A percentile compares a stretch with the other conserved stretches of the same genome.
Evolutionary conservation across 73 alveolate species (phyloP).

Genomic region (Tetrahymena malaccensis): DNA sequence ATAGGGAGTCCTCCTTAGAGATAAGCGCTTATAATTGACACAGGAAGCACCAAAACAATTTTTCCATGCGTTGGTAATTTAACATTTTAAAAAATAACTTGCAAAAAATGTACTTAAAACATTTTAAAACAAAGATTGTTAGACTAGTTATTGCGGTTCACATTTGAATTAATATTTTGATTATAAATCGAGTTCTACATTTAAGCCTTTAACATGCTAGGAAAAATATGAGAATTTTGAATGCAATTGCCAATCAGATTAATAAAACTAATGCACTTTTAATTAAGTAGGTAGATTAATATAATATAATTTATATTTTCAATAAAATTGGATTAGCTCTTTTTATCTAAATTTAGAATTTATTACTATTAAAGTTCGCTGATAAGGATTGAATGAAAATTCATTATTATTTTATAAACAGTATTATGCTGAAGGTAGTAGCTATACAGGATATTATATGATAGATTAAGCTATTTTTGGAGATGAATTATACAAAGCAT

Average conservation of each 20-base stretch:
- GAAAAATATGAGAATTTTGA: neutral
- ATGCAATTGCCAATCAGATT: neutral
- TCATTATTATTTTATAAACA: neutral
- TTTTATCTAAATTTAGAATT: neutral
- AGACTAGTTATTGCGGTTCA: neutral
- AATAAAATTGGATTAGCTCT: neutral
- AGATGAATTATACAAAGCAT: neutral
- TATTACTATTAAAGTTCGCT: no score
- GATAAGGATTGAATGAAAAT: neutral
- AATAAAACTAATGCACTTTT: neutral
- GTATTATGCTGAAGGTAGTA: neutral
- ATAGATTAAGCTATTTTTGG: neutral
- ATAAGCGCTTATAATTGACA: neutral
- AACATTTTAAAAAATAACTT: neutral
- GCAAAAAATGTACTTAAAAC: neutral
- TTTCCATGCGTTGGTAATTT: neutral
- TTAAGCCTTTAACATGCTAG: neutral
- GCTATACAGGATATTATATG: neutral
- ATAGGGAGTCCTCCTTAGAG: neutral
- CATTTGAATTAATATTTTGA: neutral
- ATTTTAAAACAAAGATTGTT: neutral
- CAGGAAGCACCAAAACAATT: neutral
- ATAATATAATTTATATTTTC: neutral
- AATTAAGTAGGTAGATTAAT: neutral
- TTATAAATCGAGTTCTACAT: neutral